Base-by-base conservation (phyloP, 1,139 yeast species). In the Diutina sp. region DNA sequence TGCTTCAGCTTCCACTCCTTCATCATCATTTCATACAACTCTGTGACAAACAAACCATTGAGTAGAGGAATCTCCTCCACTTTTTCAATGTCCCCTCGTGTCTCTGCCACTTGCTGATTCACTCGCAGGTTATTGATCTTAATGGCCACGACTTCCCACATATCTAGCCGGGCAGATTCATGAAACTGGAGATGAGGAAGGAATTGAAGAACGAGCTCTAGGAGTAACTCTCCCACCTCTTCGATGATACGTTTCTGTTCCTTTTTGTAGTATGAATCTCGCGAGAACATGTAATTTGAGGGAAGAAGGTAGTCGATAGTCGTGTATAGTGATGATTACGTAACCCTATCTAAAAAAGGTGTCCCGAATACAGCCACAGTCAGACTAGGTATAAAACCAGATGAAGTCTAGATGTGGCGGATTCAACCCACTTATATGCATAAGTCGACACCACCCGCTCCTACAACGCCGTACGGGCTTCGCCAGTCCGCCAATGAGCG, bases 131-230 rank as follows among this genome's bases (percentile, higher is more conserved):
- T 50, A 11, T 50, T 50, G 25, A 50, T 18, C 21, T 50, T 50
- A 6, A 50, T 50, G 25, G 53, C 53, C 29, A 50, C 53, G 4
- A 50, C 29, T n/a, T 50, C 53, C 53, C 53, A 50, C 53, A 50
- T 50, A 30, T 50, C 53, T 29, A 29, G 29, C 12, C 44, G 41
- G 28, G 16, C 35, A 4, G 28, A n/a, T 12, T 50, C 44, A 9
- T 32, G 11, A 12, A 32, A 32, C 25, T 50, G 53, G 44, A 50
- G 53, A 32, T 50, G 53, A 18, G 53, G 53, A 32, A 50, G 53
- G 12, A 50, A 50, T n/a, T 50, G 53, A 29, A 50, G 53, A 6
- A 50, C 53, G 12, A 29, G 32, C 44, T 50, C 53, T 6, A 50
- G 16, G 9, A 50, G 32, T 12, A 16, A 9, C 6, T 30, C 44